Conservation (phyloP, 2,329 filamentous ascomycete species). For the Blastomyces parvus region DNA sequence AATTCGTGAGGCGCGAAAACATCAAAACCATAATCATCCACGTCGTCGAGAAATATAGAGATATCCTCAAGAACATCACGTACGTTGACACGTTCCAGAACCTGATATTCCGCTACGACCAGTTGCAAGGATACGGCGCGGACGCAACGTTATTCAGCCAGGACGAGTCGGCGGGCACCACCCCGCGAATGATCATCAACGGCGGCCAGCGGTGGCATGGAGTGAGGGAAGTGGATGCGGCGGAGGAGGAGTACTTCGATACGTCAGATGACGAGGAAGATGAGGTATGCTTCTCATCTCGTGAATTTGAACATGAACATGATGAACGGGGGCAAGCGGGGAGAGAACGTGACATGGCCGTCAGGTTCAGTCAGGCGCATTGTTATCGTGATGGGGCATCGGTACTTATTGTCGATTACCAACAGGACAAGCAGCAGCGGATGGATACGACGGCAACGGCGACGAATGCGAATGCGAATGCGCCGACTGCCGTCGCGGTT, state of each 20-base stretch:
- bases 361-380: not conserved
- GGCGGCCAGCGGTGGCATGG: slow-evolving; percentile 53
- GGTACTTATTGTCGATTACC: slow-evolving; percentile 22
- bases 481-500: slow-evolving; percentile 22
- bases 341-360: not conserved
- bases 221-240: slow-evolving; percentile 72
- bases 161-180: slow-evolving; percentile 52
- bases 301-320: slow-evolving; percentile 3
- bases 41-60: slow-evolving; percentile 73
- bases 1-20: slow-evolving; percentile 73
- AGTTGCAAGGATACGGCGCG: slow-evolving; percentile 58
- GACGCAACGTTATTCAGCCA: slow-evolving; percentile 61
- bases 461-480: slow-evolving; percentile 19
- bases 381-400: not conserved
- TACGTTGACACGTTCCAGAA: slow-evolving; percentile 79
- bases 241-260: slow-evolving; percentile 92
- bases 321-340: not conserved
- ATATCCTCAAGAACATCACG: slow-evolving; percentile 63
- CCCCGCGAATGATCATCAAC: slow-evolving; percentile 43
- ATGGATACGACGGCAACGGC: slow-evolving; percentile 19
- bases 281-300: slow-evolving; percentile 30
- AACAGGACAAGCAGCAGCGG: slow-evolving; percentile 24
- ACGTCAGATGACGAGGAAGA: slow-evolving; percentile 79
- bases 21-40: slow-evolving; percentile 74
- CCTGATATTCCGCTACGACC: slow-evolving; percentile 67